Evolutionary conservation across 1,284 basidiomycete genomes (phyloP), one percentile per base, ranked within the genome.

Genomic region (Phellopilus nigrolimitatus): DNA sequence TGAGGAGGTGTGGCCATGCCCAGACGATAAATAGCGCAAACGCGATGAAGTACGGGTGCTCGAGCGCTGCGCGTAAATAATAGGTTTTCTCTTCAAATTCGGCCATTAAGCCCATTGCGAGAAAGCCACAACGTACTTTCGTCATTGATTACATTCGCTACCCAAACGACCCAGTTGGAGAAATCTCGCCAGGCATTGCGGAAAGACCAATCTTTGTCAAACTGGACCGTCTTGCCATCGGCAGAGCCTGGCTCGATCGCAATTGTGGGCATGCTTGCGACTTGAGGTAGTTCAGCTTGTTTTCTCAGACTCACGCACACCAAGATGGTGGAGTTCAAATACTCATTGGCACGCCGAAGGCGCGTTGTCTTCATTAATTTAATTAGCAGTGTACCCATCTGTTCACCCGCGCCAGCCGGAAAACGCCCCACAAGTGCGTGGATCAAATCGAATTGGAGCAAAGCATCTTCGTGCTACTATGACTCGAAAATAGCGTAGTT

Each of bases 1-100:
- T 49, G 10, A 56, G 46, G 15, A 56, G 22, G 17, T 56, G 54
- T 25, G 54, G 54, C 44, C 46, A 56, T 43, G 54, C 54, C 40
- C 44, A 51, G 9, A 56, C 27, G 13, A 56, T 33, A 41, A 52
- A 21, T 22, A 56, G 33, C 12, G 54, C 54, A 24, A 56, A 40
- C 15, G 54, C 33, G 12, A 49, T 52, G 4, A 44, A 44, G 12
- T 56, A 56, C 12, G 54, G 50, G 36, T 56, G 54, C 8, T 47
- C 54, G 24, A 56, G 44, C 10, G 54, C 54, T 56, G 5, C 42
- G 17, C n/a, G n/a, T n/a, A 34, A 21, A 33, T 8, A 25, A 3
- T 6, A 9, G 8, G 25, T 4, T 4, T 22, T 25, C 21, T 17
- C 22, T 3, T 12, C 8, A 24, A 44, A 21, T 9, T 5, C 15